Evolutionary conservation across 352 stramenopile species (phyloP).

Genomic region (Phytophthora citricola): DNA sequence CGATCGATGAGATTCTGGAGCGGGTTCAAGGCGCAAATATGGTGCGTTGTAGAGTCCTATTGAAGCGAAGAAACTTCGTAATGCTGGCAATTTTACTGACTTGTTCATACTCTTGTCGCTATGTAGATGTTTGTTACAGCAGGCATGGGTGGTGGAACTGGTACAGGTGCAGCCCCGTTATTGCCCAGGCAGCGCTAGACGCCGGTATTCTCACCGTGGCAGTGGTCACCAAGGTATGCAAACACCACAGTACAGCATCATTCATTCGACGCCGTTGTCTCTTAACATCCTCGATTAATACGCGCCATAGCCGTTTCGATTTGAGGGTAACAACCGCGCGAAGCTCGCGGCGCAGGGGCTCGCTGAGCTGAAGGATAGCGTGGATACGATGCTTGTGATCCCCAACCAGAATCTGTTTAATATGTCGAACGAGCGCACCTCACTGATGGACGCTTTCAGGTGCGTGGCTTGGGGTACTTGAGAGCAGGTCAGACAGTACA

Average conservation of each 20-base stretch:
- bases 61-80: neutral
- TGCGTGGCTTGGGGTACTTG: constrained; percentile 22
- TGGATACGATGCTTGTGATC: constrained; percentile 91
- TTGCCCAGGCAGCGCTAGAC: constrained; percentile 83
- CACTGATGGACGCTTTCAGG: constrained; percentile 89
- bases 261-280: constrained; percentile 5
- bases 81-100: neutral
- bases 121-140: constrained; percentile 88
- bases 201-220: constrained; percentile 86
- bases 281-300: constrained; percentile 6
- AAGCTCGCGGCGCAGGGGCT: constrained; percentile 85
- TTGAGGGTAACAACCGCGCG: constrained; percentile 82
- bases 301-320: constrained; percentile 69
- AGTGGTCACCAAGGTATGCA: constrained; percentile 83
- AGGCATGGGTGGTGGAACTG: constrained; percentile 86
- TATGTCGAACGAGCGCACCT: constrained; percentile 88
- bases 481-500: neutral
- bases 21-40: constrained; percentile 86
- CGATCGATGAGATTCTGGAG: constrained; percentile 89
- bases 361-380: constrained; percentile 79
- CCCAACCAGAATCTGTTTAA: constrained; percentile 92
- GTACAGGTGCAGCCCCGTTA: constrained; percentile 84
- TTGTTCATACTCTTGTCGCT: neutral
- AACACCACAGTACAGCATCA: neutral
- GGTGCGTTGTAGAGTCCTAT: constrained; percentile 41